These are phyloP conservation scores for Singerocomus inundabilis DNA, from an alignment of 1,284 basidiomycete species.

Conservation along the genomic window DNA sequence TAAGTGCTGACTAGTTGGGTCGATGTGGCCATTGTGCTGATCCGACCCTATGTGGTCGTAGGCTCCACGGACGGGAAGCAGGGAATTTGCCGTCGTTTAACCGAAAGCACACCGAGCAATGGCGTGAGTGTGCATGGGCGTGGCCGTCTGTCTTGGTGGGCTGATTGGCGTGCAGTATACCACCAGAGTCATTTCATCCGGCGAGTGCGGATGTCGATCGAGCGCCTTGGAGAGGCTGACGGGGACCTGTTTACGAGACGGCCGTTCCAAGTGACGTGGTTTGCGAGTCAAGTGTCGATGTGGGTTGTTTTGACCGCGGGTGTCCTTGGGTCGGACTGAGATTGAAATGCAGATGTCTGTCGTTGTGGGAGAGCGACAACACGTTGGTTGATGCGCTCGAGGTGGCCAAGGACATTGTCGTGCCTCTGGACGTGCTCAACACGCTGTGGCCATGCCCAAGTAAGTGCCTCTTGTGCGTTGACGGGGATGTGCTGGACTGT, in stretches of 20 bases:
- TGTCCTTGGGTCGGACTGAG: slow-evolving; percentile 12
- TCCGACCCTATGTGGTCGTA: slow-evolving; percentile 22
- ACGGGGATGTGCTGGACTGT: neutral
- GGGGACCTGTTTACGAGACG: slow-evolving; percentile 57
- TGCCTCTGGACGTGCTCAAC: slow-evolving; percentile 63
- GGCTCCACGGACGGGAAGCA: slow-evolving; percentile 45
- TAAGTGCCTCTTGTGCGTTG: too few species aligned
- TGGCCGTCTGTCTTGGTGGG: too few species aligned
- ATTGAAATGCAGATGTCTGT: slow-evolving; percentile 50
- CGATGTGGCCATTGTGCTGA: neutral
- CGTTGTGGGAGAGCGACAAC: slow-evolving; percentile 63
- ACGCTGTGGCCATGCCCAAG: slow-evolving; percentile 69
- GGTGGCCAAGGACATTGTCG: slow-evolving; percentile 61
- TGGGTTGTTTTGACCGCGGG: slow-evolving; percentile 32
- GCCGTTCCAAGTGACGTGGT: slow-evolving; percentile 72
- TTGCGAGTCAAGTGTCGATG: slow-evolving; percentile 62
- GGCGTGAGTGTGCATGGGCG: slow-evolving; percentile 64
- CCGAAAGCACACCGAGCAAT: slow-evolving; percentile 67
- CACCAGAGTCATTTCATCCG: slow-evolving; percentile 62
- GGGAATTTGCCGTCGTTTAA: slow-evolving; percentile 45
- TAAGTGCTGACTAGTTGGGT: slow-evolving; percentile 36
- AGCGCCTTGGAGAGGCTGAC: slow-evolving; percentile 45
- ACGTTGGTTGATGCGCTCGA: slow-evolving; percentile 59
- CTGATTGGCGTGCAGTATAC: slow-evolving; percentile 43
- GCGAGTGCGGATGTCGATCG: slow-evolving; percentile 50